Conservation (phyloP, 306 rosid genomes). For the Pyrus communis region DNA sequence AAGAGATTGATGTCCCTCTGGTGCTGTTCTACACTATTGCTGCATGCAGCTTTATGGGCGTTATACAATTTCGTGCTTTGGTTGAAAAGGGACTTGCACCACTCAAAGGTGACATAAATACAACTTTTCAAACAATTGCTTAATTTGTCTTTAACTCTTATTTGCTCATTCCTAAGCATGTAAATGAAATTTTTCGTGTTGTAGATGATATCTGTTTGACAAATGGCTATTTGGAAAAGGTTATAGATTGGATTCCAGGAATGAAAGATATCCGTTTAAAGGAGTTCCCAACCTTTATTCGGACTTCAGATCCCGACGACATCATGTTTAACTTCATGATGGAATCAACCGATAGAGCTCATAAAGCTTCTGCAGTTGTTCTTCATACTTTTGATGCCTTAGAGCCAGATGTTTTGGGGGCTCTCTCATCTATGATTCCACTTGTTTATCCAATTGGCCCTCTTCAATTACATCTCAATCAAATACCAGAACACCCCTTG, state of each 20-base stretch:
- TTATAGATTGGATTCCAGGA: not conserved
- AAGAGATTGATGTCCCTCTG: not conserved
- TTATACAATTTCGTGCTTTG: not conserved
- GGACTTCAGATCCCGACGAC: not conserved
- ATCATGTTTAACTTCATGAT: not conserved
- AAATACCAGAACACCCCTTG: too few species aligned
- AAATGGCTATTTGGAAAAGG: not conserved
- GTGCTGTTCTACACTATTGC: not conserved
- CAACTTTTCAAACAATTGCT: not conserved
- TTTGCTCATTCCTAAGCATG: not conserved
- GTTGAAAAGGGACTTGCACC: not conserved
- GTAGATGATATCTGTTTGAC: conserved; percentile 3
- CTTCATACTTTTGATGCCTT: not conserved
- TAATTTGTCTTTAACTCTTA: not conserved
- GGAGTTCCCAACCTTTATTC: not conserved
- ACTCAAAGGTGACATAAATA: not conserved
- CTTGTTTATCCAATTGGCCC: not conserved
- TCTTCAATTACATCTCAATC: too few species aligned
- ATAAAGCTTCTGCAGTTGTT: not conserved
- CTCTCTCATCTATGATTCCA: not conserved
- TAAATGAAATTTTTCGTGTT: not conserved
- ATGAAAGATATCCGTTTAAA: not conserved
- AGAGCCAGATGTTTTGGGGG: not conserved
- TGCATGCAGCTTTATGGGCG: not conserved
- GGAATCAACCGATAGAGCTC: not conserved